These are phyloP conservation scores for Aspergillus indologenus DNA, from an alignment of 495 filamentous ascomycete species.

Conservation along the genomic window DNA sequence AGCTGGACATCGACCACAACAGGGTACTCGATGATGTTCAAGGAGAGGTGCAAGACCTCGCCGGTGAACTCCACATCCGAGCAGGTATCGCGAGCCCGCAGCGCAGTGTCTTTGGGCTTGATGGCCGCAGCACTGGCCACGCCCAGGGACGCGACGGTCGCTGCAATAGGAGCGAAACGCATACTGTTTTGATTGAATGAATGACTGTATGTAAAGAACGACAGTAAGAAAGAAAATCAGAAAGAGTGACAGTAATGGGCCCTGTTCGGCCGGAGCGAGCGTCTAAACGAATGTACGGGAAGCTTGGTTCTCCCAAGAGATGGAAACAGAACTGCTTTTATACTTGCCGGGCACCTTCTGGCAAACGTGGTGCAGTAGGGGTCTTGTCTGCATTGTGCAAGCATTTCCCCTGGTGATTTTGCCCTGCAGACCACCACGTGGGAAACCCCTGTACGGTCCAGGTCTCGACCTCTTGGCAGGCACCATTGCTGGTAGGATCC, in stretches of 20 bases:
- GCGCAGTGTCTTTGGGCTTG: not conserved
- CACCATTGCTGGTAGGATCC: too few species aligned
- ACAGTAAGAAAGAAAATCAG: not conserved
- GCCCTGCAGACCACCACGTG: too few species aligned
- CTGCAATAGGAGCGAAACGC: slow-evolving; percentile 8
- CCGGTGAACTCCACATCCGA: slow-evolving; percentile 16
- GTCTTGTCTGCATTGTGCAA: too few species aligned
- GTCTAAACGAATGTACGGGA: not conserved
- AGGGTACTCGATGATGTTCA: slow-evolving; percentile 20
- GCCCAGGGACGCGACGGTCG: slow-evolving; percentile 15
- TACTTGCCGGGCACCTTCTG: too few species aligned
- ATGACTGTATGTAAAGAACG: not conserved
- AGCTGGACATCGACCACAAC: slow-evolving; percentile 18
- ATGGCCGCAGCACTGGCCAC: slow-evolving; percentile 14
- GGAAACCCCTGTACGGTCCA: too few species aligned
- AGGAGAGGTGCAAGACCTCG: slow-evolving; percentile 18
- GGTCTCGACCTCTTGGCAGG: too few species aligned
- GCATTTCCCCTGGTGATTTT: too few species aligned
- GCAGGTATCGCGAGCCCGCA: slow-evolving; percentile 12
- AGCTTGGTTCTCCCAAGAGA: not conserved
- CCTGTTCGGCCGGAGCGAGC: not conserved
- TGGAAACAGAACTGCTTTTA: too few species aligned
- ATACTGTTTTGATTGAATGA: not conserved
- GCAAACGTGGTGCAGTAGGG: too few species aligned
- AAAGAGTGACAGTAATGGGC: not conserved